phyloP scores from a whole-genome alignment of 2,329 filamentous ascomycete genomes.

The Cryphonectria naterciae region DNA sequence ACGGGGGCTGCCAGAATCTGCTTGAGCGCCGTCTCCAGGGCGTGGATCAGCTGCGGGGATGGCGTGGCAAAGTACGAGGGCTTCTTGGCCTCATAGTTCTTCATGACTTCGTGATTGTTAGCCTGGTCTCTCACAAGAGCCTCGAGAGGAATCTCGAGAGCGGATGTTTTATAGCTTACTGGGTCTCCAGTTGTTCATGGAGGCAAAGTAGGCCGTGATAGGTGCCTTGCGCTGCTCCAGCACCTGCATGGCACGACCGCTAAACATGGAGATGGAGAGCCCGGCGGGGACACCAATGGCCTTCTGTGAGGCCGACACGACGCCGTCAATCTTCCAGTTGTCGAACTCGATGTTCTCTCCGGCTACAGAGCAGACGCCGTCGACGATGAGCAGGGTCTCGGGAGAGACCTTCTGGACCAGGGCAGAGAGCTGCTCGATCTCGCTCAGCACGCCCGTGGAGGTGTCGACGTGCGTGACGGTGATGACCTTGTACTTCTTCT shows the following conservation, averaged over 20 bases:
- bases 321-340: conserved; percentile 89
- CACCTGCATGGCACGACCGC: conserved; percentile 79
- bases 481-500: conserved; percentile 91
- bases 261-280: conserved; percentile 92
- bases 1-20: conserved; percentile 85
- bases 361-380: conserved; percentile 96
- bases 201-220: conserved; percentile 89
- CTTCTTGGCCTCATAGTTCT: conserved; percentile 98
- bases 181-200: conserved; percentile 95
- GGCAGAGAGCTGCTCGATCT: conserved; percentile 82
- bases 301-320: conserved; percentile 94
- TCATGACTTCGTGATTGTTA: conserved; percentile 71
- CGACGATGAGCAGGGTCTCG: conserved; percentile 87
- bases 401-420: conserved; percentile 86
- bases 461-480: conserved; percentile 98
- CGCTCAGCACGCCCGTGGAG: conserved; percentile 91
- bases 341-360: conserved; percentile 97
- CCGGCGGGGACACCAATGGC: conserved; percentile 95
- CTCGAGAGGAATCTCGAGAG: neutral
- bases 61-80: conserved; percentile 97
- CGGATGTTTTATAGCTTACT: conserved; percentile 55
- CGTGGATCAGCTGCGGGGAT: conserved; percentile 89
- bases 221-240: conserved; percentile 82
- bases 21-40: conserved; percentile 83
- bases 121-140: conserved; percentile 12